Percentiles rank a stretch among this genome's conserved stretches.
These are phyloP conservation scores for Tulasnella sp. DNA, from an alignment of 768 basidiomycete genomes.

Conservation along the genomic window DNA sequence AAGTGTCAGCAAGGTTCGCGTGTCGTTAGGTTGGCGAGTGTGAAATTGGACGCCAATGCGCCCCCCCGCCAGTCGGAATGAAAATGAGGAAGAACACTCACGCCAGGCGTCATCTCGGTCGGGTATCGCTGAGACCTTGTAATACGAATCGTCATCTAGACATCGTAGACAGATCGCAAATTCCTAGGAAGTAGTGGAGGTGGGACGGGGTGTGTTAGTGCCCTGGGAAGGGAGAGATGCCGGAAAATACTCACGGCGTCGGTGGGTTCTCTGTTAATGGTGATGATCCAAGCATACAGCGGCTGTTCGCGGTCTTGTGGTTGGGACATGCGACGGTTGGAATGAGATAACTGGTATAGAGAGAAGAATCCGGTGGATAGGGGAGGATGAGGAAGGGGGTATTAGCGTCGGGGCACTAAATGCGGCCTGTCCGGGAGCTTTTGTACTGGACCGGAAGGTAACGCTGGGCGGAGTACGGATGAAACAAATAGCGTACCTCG, in stretches of 20 bases:
- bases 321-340: constrained; percentile 9
- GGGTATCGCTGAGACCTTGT: constrained; percentile 10
- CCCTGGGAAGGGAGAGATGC: neutral
- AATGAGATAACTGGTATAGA: neutral
- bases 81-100: constrained; percentile 9
- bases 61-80: no score
- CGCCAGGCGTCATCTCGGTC: constrained; percentile 17
- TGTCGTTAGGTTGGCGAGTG: neutral
- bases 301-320: constrained; percentile 14
- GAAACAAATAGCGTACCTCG: neutral
- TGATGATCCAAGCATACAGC: constrained; percentile 19
- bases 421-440: neutral
- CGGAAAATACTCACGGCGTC: neutral
- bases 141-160: constrained; percentile 15
- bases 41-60: neutral
- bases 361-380: neutral
- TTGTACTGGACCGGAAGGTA: neutral
- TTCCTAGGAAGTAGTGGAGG: constrained; percentile 5
- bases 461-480: neutral
- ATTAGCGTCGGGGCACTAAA: neutral
- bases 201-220: neutral
- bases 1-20: constrained; percentile 2
- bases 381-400: neutral
- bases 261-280: constrained; percentile 16
- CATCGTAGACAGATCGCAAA: constrained; percentile 16